Evolutionary conservation across 331 rosid species (phyloP).

Genomic region (Phaseolus coccineus): DNA sequence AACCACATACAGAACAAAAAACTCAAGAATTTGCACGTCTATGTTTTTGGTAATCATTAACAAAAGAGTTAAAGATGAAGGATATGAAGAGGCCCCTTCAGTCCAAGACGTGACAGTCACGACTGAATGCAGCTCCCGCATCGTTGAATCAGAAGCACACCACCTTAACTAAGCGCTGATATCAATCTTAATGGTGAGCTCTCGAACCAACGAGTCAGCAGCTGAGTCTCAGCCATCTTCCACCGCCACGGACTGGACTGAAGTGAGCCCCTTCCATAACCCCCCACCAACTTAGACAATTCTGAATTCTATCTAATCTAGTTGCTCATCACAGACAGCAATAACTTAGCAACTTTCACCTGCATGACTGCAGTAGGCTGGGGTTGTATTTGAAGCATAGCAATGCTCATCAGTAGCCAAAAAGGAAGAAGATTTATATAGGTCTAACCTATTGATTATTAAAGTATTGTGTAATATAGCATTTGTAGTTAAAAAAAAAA

Average conservation of each 20-base stretch:
- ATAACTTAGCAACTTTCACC: not conserved
- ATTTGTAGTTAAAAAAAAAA: not conserved
- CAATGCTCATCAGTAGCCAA: not conserved
- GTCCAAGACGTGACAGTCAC: slow-evolving; percentile 91
- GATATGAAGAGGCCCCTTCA: slow-evolving; percentile 91
- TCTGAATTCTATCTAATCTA: not conserved
- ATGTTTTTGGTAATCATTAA: too few relatives aligned
- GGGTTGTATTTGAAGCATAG: not conserved
- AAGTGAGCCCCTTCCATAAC: slow-evolving; percentile 75
- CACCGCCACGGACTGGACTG: slow-evolving; percentile 84
- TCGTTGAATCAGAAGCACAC: slow-evolving; percentile 89
- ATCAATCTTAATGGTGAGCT: slow-evolving; percentile 53
- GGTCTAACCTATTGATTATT: not conserved
- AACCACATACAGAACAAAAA: too few relatives aligned
- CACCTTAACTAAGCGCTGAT: not conserved
- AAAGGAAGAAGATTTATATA: not conserved
- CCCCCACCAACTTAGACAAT: not conserved
- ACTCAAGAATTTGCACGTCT: too few relatives aligned
- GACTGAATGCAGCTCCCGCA: slow-evolving; percentile 80
- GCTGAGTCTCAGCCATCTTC: slow-evolving; percentile 57
- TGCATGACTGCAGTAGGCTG: not conserved
- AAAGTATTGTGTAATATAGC: too few relatives aligned
- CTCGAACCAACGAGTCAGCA: slow-evolving; percentile 96
- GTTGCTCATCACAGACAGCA: not conserved
- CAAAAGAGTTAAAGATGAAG: too few relatives aligned